phyloP scores from a whole-genome alignment of 257 asterid genomes.

The Solanum ossicruentum region DNA sequence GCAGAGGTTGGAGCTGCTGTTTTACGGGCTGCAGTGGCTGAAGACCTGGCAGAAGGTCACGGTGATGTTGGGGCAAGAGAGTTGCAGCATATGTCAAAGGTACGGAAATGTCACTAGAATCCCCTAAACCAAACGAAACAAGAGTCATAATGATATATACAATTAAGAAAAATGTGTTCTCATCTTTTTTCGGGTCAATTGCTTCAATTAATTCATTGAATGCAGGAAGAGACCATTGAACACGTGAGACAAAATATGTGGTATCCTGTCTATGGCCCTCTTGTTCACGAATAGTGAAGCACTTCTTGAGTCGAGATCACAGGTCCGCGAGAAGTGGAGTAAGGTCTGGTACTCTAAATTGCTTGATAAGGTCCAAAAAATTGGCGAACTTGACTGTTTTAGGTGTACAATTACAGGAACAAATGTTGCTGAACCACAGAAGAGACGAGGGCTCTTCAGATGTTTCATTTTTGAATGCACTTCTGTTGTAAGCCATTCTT shows the following conservation, averaged over 20 bases:
- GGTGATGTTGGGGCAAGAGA: constrained; percentile 74
- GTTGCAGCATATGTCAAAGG: constrained; percentile 66
- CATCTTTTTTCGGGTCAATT: background rate
- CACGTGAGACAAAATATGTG: constrained; percentile 75
- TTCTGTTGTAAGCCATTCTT: background rate
- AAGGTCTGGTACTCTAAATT: background rate
- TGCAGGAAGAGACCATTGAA: constrained; percentile 69
- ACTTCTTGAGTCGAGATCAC: background rate
- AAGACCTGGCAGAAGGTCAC: constrained; percentile 76
- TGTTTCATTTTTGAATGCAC: background rate
- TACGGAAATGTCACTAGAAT: constrained; percentile 5
- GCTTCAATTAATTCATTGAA: constrained; percentile 2
- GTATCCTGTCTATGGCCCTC: constrained; percentile 89
- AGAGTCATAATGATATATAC: background rate
- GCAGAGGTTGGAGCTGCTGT: constrained; percentile 97
- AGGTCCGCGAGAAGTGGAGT: background rate
- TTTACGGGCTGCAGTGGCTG: constrained; percentile 63
- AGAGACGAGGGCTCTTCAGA: background rate
- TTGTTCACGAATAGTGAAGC: constrained; percentile 82
- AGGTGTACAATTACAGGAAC: background rate
- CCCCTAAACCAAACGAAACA: background rate
- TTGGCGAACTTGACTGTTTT: background rate
- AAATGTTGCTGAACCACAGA: background rate
- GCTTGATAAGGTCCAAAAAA: background rate
- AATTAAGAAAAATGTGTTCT: background rate